Percentiles rank a stretch among this genome's conserved stretches.
These are phyloP conservation scores for Boletus rubescentipes DNA, from an alignment of 768 basidiomycete genomes.

Conservation along the genomic window DNA sequence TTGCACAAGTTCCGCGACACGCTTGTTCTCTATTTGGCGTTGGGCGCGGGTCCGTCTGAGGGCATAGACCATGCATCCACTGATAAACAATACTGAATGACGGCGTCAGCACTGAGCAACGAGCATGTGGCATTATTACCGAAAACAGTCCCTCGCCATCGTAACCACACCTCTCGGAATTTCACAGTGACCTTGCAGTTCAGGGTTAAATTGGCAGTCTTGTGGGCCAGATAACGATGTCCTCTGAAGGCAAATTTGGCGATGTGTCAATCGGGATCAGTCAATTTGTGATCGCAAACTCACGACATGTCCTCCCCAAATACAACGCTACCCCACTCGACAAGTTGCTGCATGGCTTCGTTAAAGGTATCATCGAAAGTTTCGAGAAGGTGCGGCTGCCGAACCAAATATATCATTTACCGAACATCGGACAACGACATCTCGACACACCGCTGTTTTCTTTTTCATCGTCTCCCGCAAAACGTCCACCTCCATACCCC, in stretches of 20 bases:
- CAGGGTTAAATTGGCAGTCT: slow-evolving; percentile 64
- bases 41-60: slow-evolving; percentile 41
- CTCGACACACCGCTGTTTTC: slow-evolving; percentile 51
- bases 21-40: slow-evolving; percentile 57
- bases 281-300: slow-evolving; percentile 35
- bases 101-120: slow-evolving; percentile 17
- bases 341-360: slow-evolving; percentile 75
- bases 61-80: slow-evolving; percentile 14
- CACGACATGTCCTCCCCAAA: slow-evolving; percentile 64
- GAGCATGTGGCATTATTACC: slow-evolving; percentile 41
- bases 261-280: slow-evolving; percentile 24
- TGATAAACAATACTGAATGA: slow-evolving; percentile 29
- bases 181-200: slow-evolving; percentile 66
- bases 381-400: slow-evolving; percentile 53
- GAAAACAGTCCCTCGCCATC: slow-evolving; percentile 63
- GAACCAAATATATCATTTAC: slow-evolving; percentile 21
- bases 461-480: slow-evolving; percentile 57
- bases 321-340: slow-evolving; percentile 71
- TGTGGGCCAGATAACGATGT: slow-evolving; percentile 72
- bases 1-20: slow-evolving; percentile 73
- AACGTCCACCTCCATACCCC: slow-evolving; percentile 65
- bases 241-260: slow-evolving; percentile 46
- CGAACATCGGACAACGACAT: slow-evolving; percentile 7
- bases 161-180: slow-evolving; percentile 61
- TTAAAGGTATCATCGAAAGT: slow-evolving; percentile 73